Conservation (phyloP, 768 basidiomycete genomes). For the Antrodiella citrinella region DNA sequence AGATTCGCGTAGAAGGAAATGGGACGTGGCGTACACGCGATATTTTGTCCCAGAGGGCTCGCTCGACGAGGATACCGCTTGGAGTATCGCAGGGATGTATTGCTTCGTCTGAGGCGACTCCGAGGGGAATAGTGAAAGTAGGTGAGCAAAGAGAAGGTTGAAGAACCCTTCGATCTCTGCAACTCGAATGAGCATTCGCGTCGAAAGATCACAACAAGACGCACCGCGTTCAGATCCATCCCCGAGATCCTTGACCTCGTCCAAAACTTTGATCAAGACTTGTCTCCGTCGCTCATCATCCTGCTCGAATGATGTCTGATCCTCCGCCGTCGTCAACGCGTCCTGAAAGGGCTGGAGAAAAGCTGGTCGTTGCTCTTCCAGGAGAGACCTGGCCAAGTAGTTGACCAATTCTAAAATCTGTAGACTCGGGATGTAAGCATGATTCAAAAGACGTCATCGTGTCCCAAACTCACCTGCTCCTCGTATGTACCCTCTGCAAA, state of each 20-base stretch:
- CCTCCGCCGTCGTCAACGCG: conserved; percentile 41
- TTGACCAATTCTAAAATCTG: conserved; percentile 74
- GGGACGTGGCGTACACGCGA: conserved; percentile 50
- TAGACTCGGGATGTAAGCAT: not conserved
- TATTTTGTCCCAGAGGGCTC: conserved; percentile 58
- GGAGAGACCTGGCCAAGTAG: conserved; percentile 56
- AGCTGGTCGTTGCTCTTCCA: conserved; percentile 60
- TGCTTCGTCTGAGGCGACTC: conserved; percentile 49
- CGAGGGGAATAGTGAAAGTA: conserved; percentile 50
- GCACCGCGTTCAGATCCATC: conserved; percentile 73
- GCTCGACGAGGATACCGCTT: conserved; percentile 46
- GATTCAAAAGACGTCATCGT: conserved; percentile 3
- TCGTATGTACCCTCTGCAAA: conserved; percentile 86
- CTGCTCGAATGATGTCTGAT: conserved; percentile 43
- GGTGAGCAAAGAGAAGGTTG: conserved; percentile 71
- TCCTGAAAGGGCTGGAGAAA: conserved; percentile 65
- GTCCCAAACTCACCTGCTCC: conserved; percentile 59
- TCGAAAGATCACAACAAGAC: conserved; percentile 11
- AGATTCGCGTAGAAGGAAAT: conserved; percentile 1
- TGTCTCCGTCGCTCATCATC: conserved; percentile 44
- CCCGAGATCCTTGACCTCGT: conserved; percentile 59
- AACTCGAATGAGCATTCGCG: not conserved
- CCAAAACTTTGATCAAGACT: conserved; percentile 52
- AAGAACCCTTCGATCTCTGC: conserved; percentile 84
- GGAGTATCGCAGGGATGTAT: conserved; percentile 41